Evolutionary conservation across 768 basidiomycete species (phyloP), one percentile per base, ranked within the genome.

Genomic region (Auricularia auricula-judae): DNA sequence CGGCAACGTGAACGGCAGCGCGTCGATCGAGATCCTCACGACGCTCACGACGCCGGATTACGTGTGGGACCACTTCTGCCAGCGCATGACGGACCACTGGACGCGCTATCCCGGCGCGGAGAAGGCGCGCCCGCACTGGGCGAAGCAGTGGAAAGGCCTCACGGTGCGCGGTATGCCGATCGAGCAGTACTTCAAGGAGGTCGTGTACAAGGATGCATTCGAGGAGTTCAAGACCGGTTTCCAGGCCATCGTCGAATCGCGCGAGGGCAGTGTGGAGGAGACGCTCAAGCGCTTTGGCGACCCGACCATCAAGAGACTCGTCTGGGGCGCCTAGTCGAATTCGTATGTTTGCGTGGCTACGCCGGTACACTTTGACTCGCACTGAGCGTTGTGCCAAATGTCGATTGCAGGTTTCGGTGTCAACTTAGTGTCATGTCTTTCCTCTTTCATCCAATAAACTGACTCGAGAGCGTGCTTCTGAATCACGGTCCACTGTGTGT

Each of bases 61-160:
- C 5, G 66, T 66, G 33, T 71, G 72, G 72, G 58, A 59, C 61
- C 33, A 56, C 33, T 70, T 70, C 65, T 65, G 65, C 36, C 71
- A 72, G 68, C 58, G 65, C 58, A 66, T 71, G 43, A 65, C 67
- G 18, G 71, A 71, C 53, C 65, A 65, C 36, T 72, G 72, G 72
- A 70, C 71, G 51, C 51, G 62, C 53, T 68, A 70, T 64, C 61
- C 42, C 44, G 65, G 18, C 70, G 67, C 36, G n/a, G 35, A 42
- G 58, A 67, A 67, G 59, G 64, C 70, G 35, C 68, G 72, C 39
- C 71, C 71, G 62, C 72, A 73, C 62, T 72, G 72, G 71, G 71
- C 72, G 63, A 72, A 73, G 65, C 67, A 73, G 65, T 73, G 71
- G 72, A 65, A 62, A 33, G 70, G 67, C 10, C 63, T 72, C 43